Evolutionary conservation across 225 moss, liverwort and hornwort species (phyloP).

Genomic region (Takakia lepidozioides): DNA sequence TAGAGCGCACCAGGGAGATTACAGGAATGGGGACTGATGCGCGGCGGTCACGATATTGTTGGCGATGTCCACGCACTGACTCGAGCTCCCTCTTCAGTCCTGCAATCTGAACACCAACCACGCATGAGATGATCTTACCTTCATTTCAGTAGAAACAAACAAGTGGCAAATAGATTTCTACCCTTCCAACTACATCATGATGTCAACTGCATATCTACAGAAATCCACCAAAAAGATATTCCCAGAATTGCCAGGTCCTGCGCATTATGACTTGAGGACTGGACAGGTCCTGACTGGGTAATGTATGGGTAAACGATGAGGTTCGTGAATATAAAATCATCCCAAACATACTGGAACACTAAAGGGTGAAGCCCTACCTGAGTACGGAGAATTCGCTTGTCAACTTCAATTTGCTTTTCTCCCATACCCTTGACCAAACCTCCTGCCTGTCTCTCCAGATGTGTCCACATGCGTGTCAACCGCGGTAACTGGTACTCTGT

Average conservation of each 20-base stretch:
- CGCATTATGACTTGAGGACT: too few relatives aligned
- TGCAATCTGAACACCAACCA: conserved; percentile 62
- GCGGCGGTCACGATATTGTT: conserved; percentile 96
- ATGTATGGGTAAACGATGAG: too few relatives aligned
- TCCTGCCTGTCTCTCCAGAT: conserved; percentile 98
- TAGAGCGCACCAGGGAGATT: conserved; percentile 63
- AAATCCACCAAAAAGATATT: too few relatives aligned
- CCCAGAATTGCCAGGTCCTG: too few relatives aligned
- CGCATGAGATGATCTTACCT: too few relatives aligned
- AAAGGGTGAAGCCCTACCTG: conserved; percentile 61
- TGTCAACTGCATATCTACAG: too few relatives aligned
- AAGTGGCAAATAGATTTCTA: too few relatives aligned
- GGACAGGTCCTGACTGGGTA: too few relatives aligned
- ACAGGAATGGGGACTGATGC: conserved; percentile 97
- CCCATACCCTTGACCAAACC: conserved; percentile 99
- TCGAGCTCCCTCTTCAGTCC: conserved; percentile 76
- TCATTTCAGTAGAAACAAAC: too few relatives aligned
- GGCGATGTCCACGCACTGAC: conserved; percentile 84
- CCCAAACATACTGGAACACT: too few relatives aligned
- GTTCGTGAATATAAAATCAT: too few relatives aligned
- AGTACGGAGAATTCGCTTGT: conserved; percentile 91
- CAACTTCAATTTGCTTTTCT: conserved; percentile 99
- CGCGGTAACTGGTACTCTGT: conserved; percentile 96
- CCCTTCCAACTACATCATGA: too few relatives aligned
- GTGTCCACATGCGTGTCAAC: conserved; percentile 96